phyloP scores from a whole-genome alignment of 2,329 filamentous ascomycete genomes.

The Trichoderma sp. region DNA sequence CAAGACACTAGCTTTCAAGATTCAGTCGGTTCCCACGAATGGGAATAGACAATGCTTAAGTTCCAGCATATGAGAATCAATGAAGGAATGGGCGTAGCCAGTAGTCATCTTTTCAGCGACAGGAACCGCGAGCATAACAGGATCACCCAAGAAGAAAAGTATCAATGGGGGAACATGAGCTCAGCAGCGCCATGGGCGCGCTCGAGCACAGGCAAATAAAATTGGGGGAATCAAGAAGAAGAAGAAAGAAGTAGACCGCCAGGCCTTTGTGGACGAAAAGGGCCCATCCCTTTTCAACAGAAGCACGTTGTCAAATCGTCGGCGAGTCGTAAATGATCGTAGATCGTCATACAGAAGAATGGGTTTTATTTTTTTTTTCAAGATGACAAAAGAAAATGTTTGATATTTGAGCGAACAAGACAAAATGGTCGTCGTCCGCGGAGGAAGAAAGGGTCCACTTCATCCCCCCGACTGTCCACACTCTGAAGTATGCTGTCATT shows the following conservation, averaged over 20 bases:
- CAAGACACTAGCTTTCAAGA: constrained; percentile 28
- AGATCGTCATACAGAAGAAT: constrained; percentile 26
- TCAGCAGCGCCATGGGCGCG: constrained; percentile 26
- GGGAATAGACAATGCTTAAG: background rate
- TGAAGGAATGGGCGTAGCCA: background rate
- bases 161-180: constrained; percentile 24
- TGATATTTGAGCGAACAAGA: constrained; percentile 3
- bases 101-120: constrained; percentile 26
- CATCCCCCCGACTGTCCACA: background rate
- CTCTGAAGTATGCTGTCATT: background rate
- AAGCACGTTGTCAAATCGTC: constrained; percentile 23
- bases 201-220: constrained; percentile 31
- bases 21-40: background rate
- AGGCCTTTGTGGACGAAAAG: constrained; percentile 24
- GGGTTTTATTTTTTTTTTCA: background rate
- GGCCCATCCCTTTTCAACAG: constrained; percentile 16
- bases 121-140: constrained; percentile 14
- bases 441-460: background rate
- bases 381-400: constrained; percentile 21
- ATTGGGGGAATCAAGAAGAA: constrained; percentile 26
- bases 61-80: background rate
- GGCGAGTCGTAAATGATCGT: constrained; percentile 29
- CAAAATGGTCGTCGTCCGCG: constrained; percentile 5
- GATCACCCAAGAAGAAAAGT: constrained; percentile 2
- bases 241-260: constrained; percentile 20